Conservation (phyloP, 768 basidiomycete species). For the Favolaschia claudopus region DNA sequence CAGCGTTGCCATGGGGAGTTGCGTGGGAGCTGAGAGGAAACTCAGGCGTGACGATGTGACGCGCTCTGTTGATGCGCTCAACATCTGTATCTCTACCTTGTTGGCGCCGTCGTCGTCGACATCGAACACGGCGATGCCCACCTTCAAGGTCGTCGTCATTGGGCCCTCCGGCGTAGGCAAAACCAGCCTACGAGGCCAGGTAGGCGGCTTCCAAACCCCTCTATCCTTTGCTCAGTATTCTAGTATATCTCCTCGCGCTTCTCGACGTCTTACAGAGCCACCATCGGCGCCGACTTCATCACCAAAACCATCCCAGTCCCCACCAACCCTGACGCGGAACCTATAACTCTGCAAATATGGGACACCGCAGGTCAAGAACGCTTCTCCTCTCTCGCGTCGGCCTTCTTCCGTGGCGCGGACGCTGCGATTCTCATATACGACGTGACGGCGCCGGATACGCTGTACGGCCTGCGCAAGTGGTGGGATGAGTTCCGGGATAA, state of each 20-base stretch:
- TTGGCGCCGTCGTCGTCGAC: not conserved
- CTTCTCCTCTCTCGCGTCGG: constrained; percentile 81
- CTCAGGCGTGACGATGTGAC: too few relatives aligned
- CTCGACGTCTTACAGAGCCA: constrained; percentile 79
- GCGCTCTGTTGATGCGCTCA: not conserved
- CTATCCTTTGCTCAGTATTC: not conserved
- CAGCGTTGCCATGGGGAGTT: too few relatives aligned
- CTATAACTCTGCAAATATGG: constrained; percentile 52
- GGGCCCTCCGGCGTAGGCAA: constrained; percentile 89
- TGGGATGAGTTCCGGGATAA: constrained; percentile 77
- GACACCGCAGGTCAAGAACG: constrained; percentile 91
- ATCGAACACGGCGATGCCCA: constrained; percentile 70
- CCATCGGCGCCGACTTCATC: constrained; percentile 91
- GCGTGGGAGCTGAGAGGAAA: too few relatives aligned
- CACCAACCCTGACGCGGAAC: constrained; percentile 53
- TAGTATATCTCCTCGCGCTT: constrained; percentile 83
- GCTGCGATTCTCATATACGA: constrained; percentile 86
- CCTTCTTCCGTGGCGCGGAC: constrained; percentile 88
- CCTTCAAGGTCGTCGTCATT: constrained; percentile 83
- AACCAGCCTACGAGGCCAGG: constrained; percentile 80
- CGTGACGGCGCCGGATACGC: constrained; percentile 69
- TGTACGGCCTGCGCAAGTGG: constrained; percentile 71
- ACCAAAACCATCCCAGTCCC: constrained; percentile 76
- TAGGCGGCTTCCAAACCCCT: constrained; percentile 40
- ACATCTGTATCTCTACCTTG: not conserved